A percentile compares a stretch with the other conserved stretches of the same genome.
Conservation (phyloP, 2,329 filamentous ascomycete genomes). For the Cryphonectria japonica region DNA sequence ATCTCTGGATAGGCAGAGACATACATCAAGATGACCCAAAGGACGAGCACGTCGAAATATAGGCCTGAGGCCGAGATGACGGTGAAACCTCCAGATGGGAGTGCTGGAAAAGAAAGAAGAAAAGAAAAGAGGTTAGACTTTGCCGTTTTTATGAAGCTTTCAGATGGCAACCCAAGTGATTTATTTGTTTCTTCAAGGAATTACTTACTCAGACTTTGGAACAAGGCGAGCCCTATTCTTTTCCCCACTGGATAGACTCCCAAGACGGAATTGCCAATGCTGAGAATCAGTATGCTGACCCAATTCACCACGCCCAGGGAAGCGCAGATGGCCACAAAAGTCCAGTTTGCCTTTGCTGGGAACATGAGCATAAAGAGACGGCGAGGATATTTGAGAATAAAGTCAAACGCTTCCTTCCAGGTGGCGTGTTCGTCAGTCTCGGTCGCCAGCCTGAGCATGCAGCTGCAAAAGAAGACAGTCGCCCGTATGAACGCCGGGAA, state of each 20-base stretch:
- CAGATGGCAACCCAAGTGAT: no score
- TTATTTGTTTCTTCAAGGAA: no score
- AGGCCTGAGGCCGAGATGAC: constrained; percentile 54
- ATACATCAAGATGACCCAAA: constrained; percentile 53
- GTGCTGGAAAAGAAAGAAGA: constrained; percentile 34
- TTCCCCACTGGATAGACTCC: constrained; percentile 47
- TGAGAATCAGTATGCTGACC: constrained; percentile 56
- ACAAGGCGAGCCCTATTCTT: constrained; percentile 56
- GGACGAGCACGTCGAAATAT: constrained; percentile 45
- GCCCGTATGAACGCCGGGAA: constrained; percentile 54
- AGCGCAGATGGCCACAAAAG: constrained; percentile 51
- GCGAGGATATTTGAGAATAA: constrained; percentile 59
- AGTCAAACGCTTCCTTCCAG: constrained; percentile 45
- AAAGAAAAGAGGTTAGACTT: not conserved
- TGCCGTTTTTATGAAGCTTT: no score
- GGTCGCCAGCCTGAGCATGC: constrained; percentile 35
- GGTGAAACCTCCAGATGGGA: constrained; percentile 59
- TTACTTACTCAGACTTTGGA: constrained; percentile 44
- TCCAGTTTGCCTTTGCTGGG: constrained; percentile 57
- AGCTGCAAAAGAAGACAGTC: constrained; percentile 24
- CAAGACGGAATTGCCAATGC: constrained; percentile 54
- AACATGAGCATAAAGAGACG: constrained; percentile 68
- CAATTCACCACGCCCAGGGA: constrained; percentile 55
- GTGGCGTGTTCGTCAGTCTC: constrained; percentile 43
- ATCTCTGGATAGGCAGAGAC: constrained; percentile 50